A percentile compares a stretch with the other conserved stretches of the same genome.
These are phyloP conservation scores for Asterophora lycoperdoides DNA, from an alignment of 768 basidiomycete genomes.

Conservation along the genomic window DNA sequence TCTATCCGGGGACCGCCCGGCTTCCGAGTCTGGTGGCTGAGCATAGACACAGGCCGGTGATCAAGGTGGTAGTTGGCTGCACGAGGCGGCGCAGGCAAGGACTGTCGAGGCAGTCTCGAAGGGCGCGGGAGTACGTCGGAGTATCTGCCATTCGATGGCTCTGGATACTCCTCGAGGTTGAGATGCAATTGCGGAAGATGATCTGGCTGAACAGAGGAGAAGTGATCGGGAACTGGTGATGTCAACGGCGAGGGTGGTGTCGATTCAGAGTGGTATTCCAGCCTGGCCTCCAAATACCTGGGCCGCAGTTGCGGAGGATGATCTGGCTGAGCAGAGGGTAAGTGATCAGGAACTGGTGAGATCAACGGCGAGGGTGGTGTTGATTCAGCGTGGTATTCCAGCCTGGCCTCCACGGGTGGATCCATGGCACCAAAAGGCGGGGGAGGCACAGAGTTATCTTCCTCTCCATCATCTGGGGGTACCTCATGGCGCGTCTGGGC, in stretches of 20 bases:
- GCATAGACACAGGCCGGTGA: constrained; percentile 12
- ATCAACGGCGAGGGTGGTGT: constrained; percentile 19
- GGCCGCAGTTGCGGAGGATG: too few species aligned
- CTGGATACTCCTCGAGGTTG: neutral
- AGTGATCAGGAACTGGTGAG: constrained; percentile 13
- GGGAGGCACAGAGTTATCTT: constrained; percentile 27
- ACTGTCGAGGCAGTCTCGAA: constrained; percentile 19
- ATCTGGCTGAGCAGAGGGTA: neutral
- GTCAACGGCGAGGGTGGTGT: constrained; percentile 20
- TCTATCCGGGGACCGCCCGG: neutral
- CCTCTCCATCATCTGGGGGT: constrained; percentile 17
- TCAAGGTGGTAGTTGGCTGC: constrained; percentile 8
- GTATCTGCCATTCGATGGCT: neutral
- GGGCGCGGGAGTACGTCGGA: neutral
- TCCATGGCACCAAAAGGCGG: constrained; percentile 37
- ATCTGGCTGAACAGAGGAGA: neutral
- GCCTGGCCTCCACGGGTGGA: constrained; percentile 29
- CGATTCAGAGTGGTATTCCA: constrained; percentile 21
- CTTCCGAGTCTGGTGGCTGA: neutral
- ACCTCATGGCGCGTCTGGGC: constrained; percentile 6
- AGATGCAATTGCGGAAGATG: neutral
- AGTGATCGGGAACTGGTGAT: constrained; percentile 13
- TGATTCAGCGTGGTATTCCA: constrained; percentile 21
- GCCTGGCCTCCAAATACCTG: constrained; percentile 29
- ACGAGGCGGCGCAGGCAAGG: constrained; percentile 13